These are phyloP conservation scores for Fulvia fulva DNA, from an alignment of 2,329 filamentous ascomycete species.

Conservation along the genomic window DNA sequence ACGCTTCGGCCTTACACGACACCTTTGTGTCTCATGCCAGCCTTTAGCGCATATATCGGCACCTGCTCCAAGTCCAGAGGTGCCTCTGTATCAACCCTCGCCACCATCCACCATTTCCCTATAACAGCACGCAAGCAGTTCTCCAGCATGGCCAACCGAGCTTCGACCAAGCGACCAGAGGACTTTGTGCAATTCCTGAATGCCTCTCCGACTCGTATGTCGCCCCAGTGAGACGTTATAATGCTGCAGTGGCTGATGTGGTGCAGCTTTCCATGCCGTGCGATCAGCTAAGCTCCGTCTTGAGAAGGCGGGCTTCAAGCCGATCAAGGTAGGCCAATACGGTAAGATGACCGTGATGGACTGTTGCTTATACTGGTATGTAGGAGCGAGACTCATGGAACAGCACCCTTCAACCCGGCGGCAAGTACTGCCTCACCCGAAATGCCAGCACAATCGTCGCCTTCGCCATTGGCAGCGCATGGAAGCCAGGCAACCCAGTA, in stretches of 20 bases:
- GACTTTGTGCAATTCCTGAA: slow-evolving; percentile 94
- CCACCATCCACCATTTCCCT: neutral
- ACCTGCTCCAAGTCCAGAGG: neutral
- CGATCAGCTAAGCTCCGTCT: slow-evolving; percentile 71
- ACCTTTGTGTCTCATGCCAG: neutral
- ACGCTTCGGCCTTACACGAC: neutral
- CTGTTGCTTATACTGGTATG: neutral
- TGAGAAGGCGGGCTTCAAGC: slow-evolving; percentile 76
- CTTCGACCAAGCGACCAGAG: slow-evolving; percentile 53
- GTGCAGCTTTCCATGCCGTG: slow-evolving; percentile 86
- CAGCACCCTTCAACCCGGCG: slow-evolving; percentile 71
- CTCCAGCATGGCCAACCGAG: slow-evolving; percentile 33
- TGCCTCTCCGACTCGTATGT: slow-evolving; percentile 83
- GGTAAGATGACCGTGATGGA: neutral
- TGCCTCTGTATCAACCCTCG: neutral
- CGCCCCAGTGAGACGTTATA: slow-evolving; percentile 8
- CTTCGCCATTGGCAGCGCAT: slow-evolving; percentile 85
- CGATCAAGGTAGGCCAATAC: slow-evolving; percentile 59
- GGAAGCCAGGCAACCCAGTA: slow-evolving; percentile 86
- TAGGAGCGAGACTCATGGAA: slow-evolving; percentile 86
- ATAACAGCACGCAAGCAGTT: slow-evolving; percentile 1
- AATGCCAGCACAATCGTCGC: slow-evolving; percentile 90
- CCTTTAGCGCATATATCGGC: neutral
- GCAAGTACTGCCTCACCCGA: slow-evolving; percentile 93
- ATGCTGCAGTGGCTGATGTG: slow-evolving; percentile 10